Evolutionary conservation across 1,284 basidiomycete genomes (phyloP), one percentile per base, ranked within the genome.

Genomic region (Exobasidium cylindrosporum): DNA sequence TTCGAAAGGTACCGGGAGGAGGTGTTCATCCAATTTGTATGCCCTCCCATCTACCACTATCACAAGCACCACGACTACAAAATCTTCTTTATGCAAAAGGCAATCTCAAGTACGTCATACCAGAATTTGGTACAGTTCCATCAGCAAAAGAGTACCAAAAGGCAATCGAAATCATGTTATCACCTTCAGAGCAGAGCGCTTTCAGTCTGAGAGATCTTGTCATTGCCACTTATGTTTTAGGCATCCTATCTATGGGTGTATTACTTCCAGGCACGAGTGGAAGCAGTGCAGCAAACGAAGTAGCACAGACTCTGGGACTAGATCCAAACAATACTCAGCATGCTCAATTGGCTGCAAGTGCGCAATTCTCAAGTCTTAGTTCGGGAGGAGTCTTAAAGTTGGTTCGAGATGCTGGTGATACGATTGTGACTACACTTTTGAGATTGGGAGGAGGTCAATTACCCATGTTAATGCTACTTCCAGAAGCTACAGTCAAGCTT

Each of bases 81-180:
- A 82, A 82, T 63, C 65, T 83, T n/a, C 80, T 83, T 54, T 82
- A 82, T 66, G 82, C 83, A 30, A 80, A 81, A 62, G 83, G 81
- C 13, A 84, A 82, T 60, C 69, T 83, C 23, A 80, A 80, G 44
- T 76, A 78, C 35, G 78, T 80, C 5, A 23, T 76, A 40, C 66
- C 66, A 1, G 65, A 70, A 6, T 47, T 71, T 4, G 69, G 70
- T 17, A 32, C 68, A 1, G 72, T 69, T 14, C 63, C 70, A 17
- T 67, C 74, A 62, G 61, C 64, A 64, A 70, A 53, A 71, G 84
- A 84, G 57, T 82, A 82, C 57, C 74, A 79, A 67, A 81, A 80
- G 55, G 80, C 81, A 2, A 65, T 82, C 24, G 75, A 78, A 52
- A 55, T 78, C 30, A 65, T 69, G 26, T 44, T 78, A 14, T 74